phyloP scores from a whole-genome alignment of 768 basidiomycete genomes.

The Leccinum aurantiacum region DNA sequence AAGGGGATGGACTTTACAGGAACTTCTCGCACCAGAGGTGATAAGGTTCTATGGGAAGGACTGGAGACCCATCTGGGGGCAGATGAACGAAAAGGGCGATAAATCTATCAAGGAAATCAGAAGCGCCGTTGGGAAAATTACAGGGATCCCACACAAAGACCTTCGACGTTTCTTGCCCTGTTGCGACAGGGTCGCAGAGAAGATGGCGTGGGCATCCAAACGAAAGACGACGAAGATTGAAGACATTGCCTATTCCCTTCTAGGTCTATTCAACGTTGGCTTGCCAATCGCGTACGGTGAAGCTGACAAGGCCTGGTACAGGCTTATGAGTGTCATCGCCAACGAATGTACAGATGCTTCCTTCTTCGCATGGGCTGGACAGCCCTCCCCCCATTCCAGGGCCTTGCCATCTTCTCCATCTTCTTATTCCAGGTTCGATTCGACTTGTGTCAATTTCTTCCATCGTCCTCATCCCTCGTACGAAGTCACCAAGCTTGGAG shows the following conservation, averaged over 20 bases:
- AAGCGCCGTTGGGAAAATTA: conserved; percentile 8
- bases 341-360: conserved; percentile 14
- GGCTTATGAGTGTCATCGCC: conserved; percentile 17
- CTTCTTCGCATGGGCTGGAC: conserved; percentile 17
- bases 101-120: conserved; percentile 14
- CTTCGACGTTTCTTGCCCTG: conserved; percentile 14
- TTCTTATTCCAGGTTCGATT: conserved; percentile 11
- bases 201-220: conserved; percentile 26
- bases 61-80: conserved; percentile 17
- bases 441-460: not conserved
- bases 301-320: conserved; percentile 22
- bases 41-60: conserved; percentile 21
- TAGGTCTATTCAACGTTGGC: conserved; percentile 25
- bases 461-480: conserved; percentile 12
- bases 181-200: conserved; percentile 17
- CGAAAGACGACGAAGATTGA: conserved; percentile 26
- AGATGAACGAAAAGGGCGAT: conserved; percentile 6
- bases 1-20: conserved; percentile 24
- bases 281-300: conserved; percentile 28
- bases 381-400: conserved; percentile 13
- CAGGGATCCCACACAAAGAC: conserved; percentile 15
- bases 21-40: conserved; percentile 14
- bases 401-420: conserved; percentile 11
- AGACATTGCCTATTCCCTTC: conserved; percentile 26
- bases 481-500: conserved; percentile 17